Percentiles rank a stretch among this genome's conserved stretches.
phyloP scores from a whole-genome alignment of 352 stramenopile genomes.

The Globisporangium orthogonon region DNA sequence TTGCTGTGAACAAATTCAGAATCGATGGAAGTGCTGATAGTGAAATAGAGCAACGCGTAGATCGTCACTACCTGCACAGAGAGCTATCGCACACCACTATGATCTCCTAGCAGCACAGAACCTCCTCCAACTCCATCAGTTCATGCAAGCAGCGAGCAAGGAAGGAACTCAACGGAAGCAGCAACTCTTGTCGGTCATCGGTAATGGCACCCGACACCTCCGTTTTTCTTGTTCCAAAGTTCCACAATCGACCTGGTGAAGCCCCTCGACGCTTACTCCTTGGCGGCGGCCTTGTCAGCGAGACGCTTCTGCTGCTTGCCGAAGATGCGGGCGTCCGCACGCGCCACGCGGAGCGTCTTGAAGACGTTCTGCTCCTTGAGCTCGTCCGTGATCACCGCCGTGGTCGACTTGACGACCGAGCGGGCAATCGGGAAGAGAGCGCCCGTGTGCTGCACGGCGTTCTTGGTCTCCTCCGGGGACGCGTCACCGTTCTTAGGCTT shows the following conservation, averaged over 20 bases:
- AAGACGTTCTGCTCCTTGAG: conserved; percentile 84
- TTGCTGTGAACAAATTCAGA: too few relatives aligned
- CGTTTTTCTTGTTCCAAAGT: conserved; percentile 61
- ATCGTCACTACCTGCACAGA: too few relatives aligned
- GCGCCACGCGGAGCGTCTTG: conserved; percentile 78
- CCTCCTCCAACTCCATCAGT: too few relatives aligned
- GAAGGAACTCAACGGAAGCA: background rate
- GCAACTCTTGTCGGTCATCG: conserved; percentile 11
- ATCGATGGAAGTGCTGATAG: too few relatives aligned
- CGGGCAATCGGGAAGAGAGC: conserved; percentile 74
- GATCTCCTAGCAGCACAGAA: too few relatives aligned
- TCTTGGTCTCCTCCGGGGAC: conserved; percentile 85
- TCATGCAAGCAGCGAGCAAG: background rate
- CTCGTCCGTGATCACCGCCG: conserved; percentile 78
- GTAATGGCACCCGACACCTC: conserved; percentile 16
- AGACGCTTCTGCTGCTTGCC: conserved; percentile 89
- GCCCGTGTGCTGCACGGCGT: conserved; percentile 88
- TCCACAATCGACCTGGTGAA: conserved; percentile 45
- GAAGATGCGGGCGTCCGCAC: conserved; percentile 80
- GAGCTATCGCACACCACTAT: too few relatives aligned
- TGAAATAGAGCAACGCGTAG: too few relatives aligned
- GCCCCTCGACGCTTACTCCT: conserved; percentile 54
- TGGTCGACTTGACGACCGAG: conserved; percentile 70
- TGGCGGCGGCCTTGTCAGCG: conserved; percentile 80
- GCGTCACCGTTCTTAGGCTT: conserved; percentile 95